Base-by-base conservation (phyloP, 768 basidiomycete genomes). In the Leccinellum albellum region DNA sequence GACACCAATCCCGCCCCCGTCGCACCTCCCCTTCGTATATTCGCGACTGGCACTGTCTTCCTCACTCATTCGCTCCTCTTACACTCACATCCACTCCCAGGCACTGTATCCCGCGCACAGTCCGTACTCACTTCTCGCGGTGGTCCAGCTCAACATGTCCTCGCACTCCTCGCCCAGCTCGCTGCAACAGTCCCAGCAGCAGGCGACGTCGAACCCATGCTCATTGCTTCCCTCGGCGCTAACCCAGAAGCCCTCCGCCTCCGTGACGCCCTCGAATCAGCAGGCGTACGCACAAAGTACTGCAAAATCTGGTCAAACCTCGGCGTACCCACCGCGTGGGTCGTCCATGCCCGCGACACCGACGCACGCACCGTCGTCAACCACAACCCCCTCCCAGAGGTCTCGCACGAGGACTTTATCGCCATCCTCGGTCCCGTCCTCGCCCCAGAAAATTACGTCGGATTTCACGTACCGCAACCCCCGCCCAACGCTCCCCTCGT, bases 391-490 rank as follows among this genome's bases (percentile, higher is more conserved):
- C 78, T 94, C 8, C 91, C 89, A 0, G 91, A 94, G 60, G 83
- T 92, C 59, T 88, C 89, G 0, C 91, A 93, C 62, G 91, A 92
- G 60, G 91, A 94, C 64, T 93, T 93, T 63, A 84, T 94, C 40
- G 81, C 86, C 3, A 74, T 89, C 47, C 77, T 92, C 1, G 89
- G 91, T 0, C 91, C 91, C n/a, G 69, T 92, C 23, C 82, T 93
- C 20, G 88, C 85, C 0, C 90, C 90, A 9, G 90, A 92, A 69
- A 91, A 92, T 66, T 92, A 86, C 54, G 63, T 72, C n/a, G 73
- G 51, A 63, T 70, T 50, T 59, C 60, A 13, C 45, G 60, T n/a
- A 53, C 66, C 28, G 35, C 71, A 49, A 45, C 59, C 54, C 1
- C 65, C 15, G 5, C 60, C 71, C 15, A 54, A 24, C 10, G 55